Base-by-base conservation (phyloP, 2,329 filamentous ascomycete species). In the Aspergillus sp. region DNA sequence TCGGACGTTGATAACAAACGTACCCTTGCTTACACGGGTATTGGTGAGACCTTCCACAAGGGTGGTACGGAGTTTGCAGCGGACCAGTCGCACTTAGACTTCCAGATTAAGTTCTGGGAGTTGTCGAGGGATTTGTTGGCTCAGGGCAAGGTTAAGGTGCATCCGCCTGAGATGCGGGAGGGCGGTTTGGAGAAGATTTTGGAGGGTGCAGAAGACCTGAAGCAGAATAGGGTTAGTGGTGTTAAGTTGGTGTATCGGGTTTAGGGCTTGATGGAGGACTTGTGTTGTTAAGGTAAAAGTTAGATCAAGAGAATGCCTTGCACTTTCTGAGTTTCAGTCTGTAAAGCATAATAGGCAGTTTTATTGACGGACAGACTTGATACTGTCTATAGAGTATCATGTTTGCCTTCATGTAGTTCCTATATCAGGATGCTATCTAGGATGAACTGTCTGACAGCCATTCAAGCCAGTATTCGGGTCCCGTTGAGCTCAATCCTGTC, bases 141-240 rank as follows among this genome's bases (percentile, higher is more conserved):
- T 9, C 62, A 69, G 46, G 69, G 68, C 12, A 68, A 68, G 58
- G 46, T 76, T 27, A 66, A 65, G 55, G 53, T 62, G 37, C 73
- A 75, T 61, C 69, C 66, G 19, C 50, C 59, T 19, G 61, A 66
- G 50, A 61, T 73, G 25, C 58, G 65, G n/a, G 47, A 60, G 33
- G 67, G 62, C 9, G 73, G 74, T 7, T 56, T 76, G 41, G 57
- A 70, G 45, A 69, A 65, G n/a, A 61, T 75, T n/a, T 53, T 71
- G 37, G 67, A 68, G 6, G 73, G 73, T 1, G 27, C 74, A 47
- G 58, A 74, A 43, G 52, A 64, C 43, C 47, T 75, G 55, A 69
- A 60, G 56, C 54, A 69, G 15, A 66, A 65, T 9, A 72, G 69
- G 53, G 67, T 75, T 20, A 72, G 67, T 49, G 72, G 68, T 19